Evolutionary conservation across 441 rosid genomes (phyloP).

Genomic region (Euphorbia corollata): DNA sequence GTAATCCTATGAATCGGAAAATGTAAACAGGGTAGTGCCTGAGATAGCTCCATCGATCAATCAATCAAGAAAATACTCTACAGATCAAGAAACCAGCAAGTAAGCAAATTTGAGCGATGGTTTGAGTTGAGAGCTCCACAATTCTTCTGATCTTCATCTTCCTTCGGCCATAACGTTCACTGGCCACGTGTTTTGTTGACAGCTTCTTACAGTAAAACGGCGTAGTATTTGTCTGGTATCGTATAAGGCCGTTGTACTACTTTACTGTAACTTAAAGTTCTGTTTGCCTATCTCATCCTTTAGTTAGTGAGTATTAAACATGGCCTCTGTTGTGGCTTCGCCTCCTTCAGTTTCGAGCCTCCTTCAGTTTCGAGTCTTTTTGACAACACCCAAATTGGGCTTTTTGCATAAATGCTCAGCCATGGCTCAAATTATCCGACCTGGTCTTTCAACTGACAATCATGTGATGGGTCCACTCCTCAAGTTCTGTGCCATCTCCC

Average conservation of each 20-base stretch:
- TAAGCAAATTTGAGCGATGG: background rate
- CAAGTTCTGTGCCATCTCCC: slow-evolving; percentile 27
- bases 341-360: background rate
- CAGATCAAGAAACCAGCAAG: background rate
- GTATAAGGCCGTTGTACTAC: no score
- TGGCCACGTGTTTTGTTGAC: slow-evolving; percentile 4
- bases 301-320: background rate
- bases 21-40: background rate
- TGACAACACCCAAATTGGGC: background rate
- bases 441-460: slow-evolving; percentile 35
- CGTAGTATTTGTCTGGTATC: background rate
- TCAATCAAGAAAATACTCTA: no score
- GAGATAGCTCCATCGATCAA: slow-evolving; percentile 11
- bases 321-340: slow-evolving; percentile 14
- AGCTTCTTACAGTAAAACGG: background rate
- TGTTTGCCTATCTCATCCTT: no score
- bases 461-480: slow-evolving; percentile 28
- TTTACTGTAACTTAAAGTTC: no score
- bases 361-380: background rate
- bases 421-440: slow-evolving; percentile 28
- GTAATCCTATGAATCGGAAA: background rate
- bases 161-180: slow-evolving; percentile 4
- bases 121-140: background rate
- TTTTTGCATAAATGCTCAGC: slow-evolving; percentile 29
- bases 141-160: no score